Evolutionary conservation across 768 basidiomycete genomes (phyloP).

Genomic region (Rhizopogon vulgaris): DNA sequence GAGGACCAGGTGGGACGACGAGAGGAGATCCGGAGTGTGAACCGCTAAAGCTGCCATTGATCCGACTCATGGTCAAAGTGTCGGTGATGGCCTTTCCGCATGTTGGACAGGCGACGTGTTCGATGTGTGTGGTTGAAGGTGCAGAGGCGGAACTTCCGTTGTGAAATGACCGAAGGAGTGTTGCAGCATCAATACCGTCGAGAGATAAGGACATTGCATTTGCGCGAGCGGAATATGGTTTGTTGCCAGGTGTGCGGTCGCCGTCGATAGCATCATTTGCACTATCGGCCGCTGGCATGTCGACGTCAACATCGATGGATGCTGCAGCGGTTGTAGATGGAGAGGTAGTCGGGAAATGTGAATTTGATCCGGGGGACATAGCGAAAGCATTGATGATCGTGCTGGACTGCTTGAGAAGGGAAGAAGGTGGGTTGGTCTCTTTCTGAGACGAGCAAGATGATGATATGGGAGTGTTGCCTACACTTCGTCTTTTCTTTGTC

Average conservation of each 20-base stretch:
- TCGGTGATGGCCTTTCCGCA: constrained; percentile 50
- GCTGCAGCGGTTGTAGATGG: background rate
- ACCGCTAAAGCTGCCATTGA: constrained; percentile 19
- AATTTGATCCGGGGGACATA: background rate
- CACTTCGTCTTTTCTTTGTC: constrained; percentile 40
- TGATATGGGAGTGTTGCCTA: constrained; percentile 32
- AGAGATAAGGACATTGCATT: constrained; percentile 47
- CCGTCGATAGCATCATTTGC: constrained; percentile 19
- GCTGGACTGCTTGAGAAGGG: constrained; percentile 20
- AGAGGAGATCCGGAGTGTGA: constrained; percentile 31
- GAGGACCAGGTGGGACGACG: constrained; percentile 50
- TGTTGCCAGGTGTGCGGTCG: constrained; percentile 15
- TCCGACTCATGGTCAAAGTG: constrained; percentile 29
- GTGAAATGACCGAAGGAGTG: constrained; percentile 25
- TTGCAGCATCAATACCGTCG: constrained; percentile 36
- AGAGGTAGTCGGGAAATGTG: background rate
- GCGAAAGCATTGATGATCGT: constrained; percentile 6
- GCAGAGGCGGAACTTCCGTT: constrained; percentile 33
- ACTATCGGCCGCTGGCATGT: constrained; percentile 22
- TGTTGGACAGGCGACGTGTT: constrained; percentile 44
- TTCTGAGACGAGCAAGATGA: constrained; percentile 22
- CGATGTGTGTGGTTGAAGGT: constrained; percentile 35
- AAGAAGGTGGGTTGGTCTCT: constrained; percentile 8
- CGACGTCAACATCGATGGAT: constrained; percentile 17
- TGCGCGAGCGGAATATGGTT: constrained; percentile 23